Base-by-base conservation (phyloP, 2,329 filamentous ascomycete species). In the Sordariomycetes sp. region DNA sequence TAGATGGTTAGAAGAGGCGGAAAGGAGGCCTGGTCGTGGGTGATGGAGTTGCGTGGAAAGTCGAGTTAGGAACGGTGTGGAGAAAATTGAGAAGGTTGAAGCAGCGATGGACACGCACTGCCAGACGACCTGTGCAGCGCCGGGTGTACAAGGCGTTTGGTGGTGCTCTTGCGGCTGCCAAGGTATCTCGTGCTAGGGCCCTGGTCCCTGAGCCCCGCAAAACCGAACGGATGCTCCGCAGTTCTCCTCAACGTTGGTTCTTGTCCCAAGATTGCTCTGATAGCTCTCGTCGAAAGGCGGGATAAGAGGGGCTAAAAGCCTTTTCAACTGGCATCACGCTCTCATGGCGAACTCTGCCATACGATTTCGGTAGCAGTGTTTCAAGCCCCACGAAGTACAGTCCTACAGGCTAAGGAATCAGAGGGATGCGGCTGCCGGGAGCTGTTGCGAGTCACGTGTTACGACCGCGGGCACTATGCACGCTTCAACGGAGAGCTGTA, bases 21-120 rank as follows among this genome's bases (percentile, higher is more conserved):
- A 24, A 56, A 52, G 65, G 66, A 64, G 61, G 62, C 57, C 65
- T 62, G 62, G 20, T 24, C 45, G 62, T 64, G 60, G 61, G 61
- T 62, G 67, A 57, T 53, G 56, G 32, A 50, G 35, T 50, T 50
- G 45, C 45, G 45, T 50, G 45, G n/a, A 50, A 50, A 50, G 56
- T 57, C 48, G 22, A 35, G 25, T 54, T 34, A 50, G 48, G 56
- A 53, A 48, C 20, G 56, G 51, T 57, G 56, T 57, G 56, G 56
- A 57, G 56, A 57, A 57, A 57, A 53, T 54, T 57, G 56, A 57
- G 56, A 57, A n/a, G 51, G 51, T 50, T 52, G 55, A 56, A 56
- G 55, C 48, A 56, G 55, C 22, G 45, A 50, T 22, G n/a, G 22
- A 28, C 52, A 54, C 28, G 45, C n/a, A 50, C n/a, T 20, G 20